These are phyloP conservation scores for Penicillium chermesinum DNA, from an alignment of 495 filamentous ascomycete species.

Conservation along the genomic window DNA sequence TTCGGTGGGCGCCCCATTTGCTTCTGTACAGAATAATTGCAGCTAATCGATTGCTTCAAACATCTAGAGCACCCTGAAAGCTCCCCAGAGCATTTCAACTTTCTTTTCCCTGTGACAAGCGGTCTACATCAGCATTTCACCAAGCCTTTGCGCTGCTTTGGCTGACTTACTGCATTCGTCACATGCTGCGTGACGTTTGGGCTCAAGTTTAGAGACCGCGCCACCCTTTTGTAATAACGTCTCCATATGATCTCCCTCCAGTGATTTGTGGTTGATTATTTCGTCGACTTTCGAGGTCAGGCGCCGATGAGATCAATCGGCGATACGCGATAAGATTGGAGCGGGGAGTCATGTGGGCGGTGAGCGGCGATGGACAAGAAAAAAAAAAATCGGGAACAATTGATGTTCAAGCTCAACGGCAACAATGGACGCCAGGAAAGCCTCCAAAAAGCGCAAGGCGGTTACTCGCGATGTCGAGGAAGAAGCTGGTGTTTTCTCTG, in stretches of 20 bases:
- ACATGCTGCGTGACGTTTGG: slow-evolving; percentile 39
- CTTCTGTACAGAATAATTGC: slow-evolving; percentile 45
- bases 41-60: slow-evolving; percentile 35
- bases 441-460: slow-evolving; percentile 55
- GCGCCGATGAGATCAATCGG: slow-evolving; percentile 12
- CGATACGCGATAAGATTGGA: slow-evolving; percentile 20
- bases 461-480: slow-evolving; percentile 50
- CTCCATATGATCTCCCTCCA: background rate
- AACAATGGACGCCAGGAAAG: slow-evolving; percentile 35
- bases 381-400: slow-evolving; percentile 30
- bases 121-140: slow-evolving; percentile 15
- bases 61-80: slow-evolving; percentile 39
- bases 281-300: too few species aligned
- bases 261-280: too few species aligned
- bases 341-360: slow-evolving; percentile 46
- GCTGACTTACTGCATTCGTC: slow-evolving; percentile 37
- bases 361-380: slow-evolving; percentile 29
- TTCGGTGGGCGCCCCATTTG: slow-evolving; percentile 46
- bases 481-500: slow-evolving; percentile 50
- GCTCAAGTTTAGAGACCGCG: slow-evolving; percentile 7
- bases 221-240: background rate
- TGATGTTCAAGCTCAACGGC: slow-evolving; percentile 10
- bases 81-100: slow-evolving; percentile 47
- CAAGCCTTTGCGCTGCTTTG: background rate
- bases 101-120: slow-evolving; percentile 34